Conservation (phyloP, 1,284 basidiomycete species). For the Trametes hirsuta region DNA sequence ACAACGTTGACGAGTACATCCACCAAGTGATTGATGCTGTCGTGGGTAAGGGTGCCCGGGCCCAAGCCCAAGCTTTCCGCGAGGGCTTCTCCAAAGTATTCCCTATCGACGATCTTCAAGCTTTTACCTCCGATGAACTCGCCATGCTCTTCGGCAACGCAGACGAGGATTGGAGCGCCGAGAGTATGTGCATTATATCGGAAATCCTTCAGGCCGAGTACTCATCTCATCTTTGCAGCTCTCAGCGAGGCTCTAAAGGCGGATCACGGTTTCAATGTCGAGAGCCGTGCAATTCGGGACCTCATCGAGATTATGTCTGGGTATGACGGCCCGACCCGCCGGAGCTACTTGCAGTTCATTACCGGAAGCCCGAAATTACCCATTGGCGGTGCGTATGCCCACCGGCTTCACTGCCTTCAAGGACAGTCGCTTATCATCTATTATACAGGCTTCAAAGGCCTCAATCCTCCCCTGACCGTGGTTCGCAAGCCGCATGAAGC, state of each 20-base stretch:
- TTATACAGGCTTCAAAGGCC: conserved; percentile 85
- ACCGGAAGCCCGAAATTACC: conserved; percentile 94
- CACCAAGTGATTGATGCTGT: conserved; percentile 80
- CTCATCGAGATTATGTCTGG: conserved; percentile 87
- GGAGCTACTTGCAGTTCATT: conserved; percentile 95
- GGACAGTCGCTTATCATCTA: background rate
- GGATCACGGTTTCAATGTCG: conserved; percentile 97
- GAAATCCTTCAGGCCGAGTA: background rate
- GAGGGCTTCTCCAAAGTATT: conserved; percentile 95
- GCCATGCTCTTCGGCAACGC: conserved; percentile 93
- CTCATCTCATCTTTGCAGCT: conserved; percentile 50
- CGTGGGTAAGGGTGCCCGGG: conserved; percentile 73
- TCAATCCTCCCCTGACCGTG: conserved; percentile 94
- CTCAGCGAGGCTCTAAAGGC: conserved; percentile 91
- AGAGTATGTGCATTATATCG: conserved; percentile 62
- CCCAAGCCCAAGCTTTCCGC: conserved; percentile 84
- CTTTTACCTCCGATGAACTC: conserved; percentile 94
- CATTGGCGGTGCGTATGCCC: conserved; percentile 74
- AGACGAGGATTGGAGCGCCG: conserved; percentile 92
- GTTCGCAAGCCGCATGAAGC: conserved; percentile 96
- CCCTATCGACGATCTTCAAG: conserved; percentile 86
- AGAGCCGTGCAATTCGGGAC: conserved; percentile 88
- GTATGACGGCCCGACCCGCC: conserved; percentile 74
- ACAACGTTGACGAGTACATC: conserved; percentile 91
- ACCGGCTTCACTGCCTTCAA: background rate